Base-by-base conservation (phyloP, 202 grass and related monocot species). In the Elaeis oleifera region DNA sequence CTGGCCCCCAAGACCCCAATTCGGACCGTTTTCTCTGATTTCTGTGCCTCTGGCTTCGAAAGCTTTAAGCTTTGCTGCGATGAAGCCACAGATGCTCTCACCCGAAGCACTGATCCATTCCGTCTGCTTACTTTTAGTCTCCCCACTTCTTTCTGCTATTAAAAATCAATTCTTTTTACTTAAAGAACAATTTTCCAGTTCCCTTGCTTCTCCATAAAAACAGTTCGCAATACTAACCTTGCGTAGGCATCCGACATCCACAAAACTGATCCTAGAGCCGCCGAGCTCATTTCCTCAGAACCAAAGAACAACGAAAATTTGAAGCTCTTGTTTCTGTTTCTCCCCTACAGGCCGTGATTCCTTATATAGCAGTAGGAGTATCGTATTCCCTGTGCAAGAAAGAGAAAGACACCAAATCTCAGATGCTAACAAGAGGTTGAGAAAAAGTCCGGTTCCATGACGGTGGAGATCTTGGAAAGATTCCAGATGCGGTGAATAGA, bases 1-100 rank as follows among this genome's bases (percentile, higher is more conserved):
- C 94, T 97, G 27, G 94, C 94, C 5, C 92, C 92, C 14, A 97
- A 48, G 66, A 97, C 92, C n/a, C 76, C 94, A 74, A 97, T 71
- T 49, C 7, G 59, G 29, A 92, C 68, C 23, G 20, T 63, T 56
- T 92, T 76, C 75, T 82, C 84, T 60, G 88, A 79, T 71, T 84
- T 54, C 66, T 60, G 44, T 49, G 50, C 49, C 51, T 59, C 53
- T 39, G 70, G 63, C 49, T 79, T 77, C 17, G 75, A 25, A 61
- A 67, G 81, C 55, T 76, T 68, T 9, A 79, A 75, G 25, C 67
- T 90, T 54, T 80, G 68, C 15, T 52, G 64, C 20, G 80, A 78
- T 60, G 74, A 83, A 72, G 71, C 74, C 25, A 83, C 7, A 1
- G 77, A 81, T 76, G 77, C 82, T 60, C 72, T 81, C 15, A 82